phyloP scores from a whole-genome alignment of 2,329 filamentous ascomycete species.

The Dothideomycetes sp. region DNA sequence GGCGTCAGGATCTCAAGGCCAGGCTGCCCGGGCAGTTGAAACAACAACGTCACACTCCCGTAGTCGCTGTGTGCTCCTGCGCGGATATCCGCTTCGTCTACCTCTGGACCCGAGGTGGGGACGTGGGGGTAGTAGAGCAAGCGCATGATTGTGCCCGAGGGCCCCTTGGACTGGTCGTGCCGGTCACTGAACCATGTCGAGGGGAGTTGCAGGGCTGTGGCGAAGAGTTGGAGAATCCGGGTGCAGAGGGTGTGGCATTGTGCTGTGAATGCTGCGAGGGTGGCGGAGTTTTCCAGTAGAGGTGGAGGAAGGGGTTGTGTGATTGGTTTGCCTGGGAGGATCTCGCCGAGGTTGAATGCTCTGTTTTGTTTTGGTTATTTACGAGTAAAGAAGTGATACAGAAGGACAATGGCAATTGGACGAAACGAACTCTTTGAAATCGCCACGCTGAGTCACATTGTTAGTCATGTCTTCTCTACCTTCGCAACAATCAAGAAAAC shows the following conservation, averaged over 20 bases:
- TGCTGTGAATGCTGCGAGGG: constrained; percentile 55
- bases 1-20: constrained; percentile 71
- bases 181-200: constrained; percentile 48
- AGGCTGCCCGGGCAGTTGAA: constrained; percentile 74
- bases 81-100: constrained; percentile 56
- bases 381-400: not conserved
- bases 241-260: constrained; percentile 64
- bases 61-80: constrained; percentile 93
- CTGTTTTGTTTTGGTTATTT: constrained; percentile 34
- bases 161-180: constrained; percentile 41
- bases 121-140: constrained; percentile 38
- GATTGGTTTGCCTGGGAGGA: constrained; percentile 46
- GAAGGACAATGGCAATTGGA: constrained; percentile 7
- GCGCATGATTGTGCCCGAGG: constrained; percentile 40
- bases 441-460: constrained; percentile 47
- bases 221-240: constrained; percentile 65
- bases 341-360: constrained; percentile 86
- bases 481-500: too few species aligned
- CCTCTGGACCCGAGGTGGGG: constrained; percentile 25
- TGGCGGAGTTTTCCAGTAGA: constrained; percentile 47
- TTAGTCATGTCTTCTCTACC: constrained; percentile 1
- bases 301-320: constrained; percentile 65
- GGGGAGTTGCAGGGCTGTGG: constrained; percentile 54
- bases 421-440: constrained; percentile 68
- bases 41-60: constrained; percentile 58